A percentile compares a stretch with the other conserved stretches of the same genome.
Conservation (phyloP, 768 basidiomycete species). For the Russula ochroleuca region DNA sequence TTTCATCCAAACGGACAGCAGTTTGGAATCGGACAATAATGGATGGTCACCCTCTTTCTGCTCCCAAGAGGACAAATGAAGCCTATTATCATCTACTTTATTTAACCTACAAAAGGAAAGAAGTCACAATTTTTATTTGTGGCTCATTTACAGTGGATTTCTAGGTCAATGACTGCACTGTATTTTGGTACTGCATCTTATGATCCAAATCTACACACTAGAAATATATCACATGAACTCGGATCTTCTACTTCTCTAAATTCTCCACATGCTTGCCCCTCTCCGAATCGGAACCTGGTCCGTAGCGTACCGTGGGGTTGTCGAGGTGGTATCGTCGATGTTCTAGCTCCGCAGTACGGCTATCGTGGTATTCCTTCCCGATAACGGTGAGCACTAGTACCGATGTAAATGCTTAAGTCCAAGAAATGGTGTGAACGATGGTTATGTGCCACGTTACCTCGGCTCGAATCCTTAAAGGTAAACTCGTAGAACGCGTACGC, state of each 20-base stretch:
- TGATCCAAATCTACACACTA: background rate
- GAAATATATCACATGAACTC: no score
- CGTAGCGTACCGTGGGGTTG: background rate
- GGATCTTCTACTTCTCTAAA: background rate
- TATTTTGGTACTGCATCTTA: background rate
- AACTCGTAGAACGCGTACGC: slow-evolving; percentile 33
- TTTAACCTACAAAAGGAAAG: no score
- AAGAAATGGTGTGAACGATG: background rate
- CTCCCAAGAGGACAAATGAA: no score
- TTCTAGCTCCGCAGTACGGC: slow-evolving; percentile 18
- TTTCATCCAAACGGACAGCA: no score
- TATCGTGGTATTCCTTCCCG: slow-evolving; percentile 9
- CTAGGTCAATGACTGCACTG: background rate
- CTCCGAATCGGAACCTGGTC: slow-evolving; percentile 7
- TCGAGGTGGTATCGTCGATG: background rate
- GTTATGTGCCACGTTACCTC: slow-evolving; percentile 25
- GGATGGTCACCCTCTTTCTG: no score
- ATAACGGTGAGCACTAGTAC: slow-evolving; percentile 16
- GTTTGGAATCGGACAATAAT: no score
- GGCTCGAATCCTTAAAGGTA: slow-evolving; percentile 31
- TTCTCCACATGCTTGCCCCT: background rate
- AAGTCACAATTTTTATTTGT: no score
- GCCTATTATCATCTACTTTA: no score
- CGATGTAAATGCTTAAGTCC: background rate
- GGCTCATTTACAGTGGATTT: no score